phyloP scores from a whole-genome alignment of 2,329 filamentous ascomycete species.

The Aspergillus sclerotialis region DNA sequence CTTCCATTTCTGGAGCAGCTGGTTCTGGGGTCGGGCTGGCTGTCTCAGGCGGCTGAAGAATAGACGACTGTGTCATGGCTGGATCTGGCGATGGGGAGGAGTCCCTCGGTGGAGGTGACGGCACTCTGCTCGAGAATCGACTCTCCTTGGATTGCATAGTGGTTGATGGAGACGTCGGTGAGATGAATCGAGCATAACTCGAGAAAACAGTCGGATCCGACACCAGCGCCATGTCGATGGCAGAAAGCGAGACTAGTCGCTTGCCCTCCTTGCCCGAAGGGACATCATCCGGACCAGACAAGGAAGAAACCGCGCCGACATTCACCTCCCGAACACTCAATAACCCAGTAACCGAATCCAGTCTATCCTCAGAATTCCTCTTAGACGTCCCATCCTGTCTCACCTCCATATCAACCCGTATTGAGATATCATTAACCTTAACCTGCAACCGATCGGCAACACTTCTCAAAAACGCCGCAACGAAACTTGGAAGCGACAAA shows the following conservation, averaged over 20 bases:
- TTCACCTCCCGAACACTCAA: slow-evolving; percentile 29
- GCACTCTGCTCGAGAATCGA: slow-evolving; percentile 19
- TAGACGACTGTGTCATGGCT: slow-evolving; percentile 32
- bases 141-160: slow-evolving; percentile 27
- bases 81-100: slow-evolving; percentile 19
- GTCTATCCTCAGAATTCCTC: slow-evolving; percentile 25
- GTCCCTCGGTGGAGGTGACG: slow-evolving; percentile 19
- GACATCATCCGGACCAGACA: slow-evolving; percentile 13
- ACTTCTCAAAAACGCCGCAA: slow-evolving; percentile 54
- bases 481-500: slow-evolving; percentile 51
- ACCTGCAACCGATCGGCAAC: slow-evolving; percentile 52
- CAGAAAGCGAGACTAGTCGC: slow-evolving; percentile 38
- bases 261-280: slow-evolving; percentile 28
- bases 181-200: slow-evolving; percentile 34
- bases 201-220: slow-evolving; percentile 45
- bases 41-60: slow-evolving; percentile 23
- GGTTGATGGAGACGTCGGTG: slow-evolving; percentile 25
- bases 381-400: slow-evolving; percentile 32
- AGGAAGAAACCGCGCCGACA: slow-evolving; percentile 23
- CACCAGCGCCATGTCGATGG: slow-evolving; percentile 40
- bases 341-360: slow-evolving; percentile 30
- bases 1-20: slow-evolving; percentile 16
- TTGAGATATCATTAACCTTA: slow-evolving; percentile 44
- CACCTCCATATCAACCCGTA: slow-evolving; percentile 46
- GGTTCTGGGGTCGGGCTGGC: slow-evolving; percentile 1